phyloP scores from a whole-genome alignment of 176 grass and related monocot genomes.

The Oryza officinalis region DNA sequence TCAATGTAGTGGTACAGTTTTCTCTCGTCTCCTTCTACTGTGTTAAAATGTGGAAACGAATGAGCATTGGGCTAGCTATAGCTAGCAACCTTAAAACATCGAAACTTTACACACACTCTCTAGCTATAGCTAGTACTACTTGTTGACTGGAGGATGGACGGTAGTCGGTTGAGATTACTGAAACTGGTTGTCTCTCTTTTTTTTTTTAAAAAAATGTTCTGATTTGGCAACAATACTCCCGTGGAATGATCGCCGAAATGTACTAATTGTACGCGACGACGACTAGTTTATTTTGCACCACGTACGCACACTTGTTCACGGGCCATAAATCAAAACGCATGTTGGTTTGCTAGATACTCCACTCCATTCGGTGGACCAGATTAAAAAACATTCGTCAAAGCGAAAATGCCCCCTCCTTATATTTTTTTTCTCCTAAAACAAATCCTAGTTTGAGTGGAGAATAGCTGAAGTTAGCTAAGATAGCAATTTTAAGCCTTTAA shows the following conservation, averaged over 20 bases:
- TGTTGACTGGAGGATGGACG: not conserved
- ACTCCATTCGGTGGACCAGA: slow-evolving; percentile 35
- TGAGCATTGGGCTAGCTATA: not conserved
- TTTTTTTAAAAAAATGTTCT: not conserved
- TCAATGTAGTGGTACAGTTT: not conserved
- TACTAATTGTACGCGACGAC: not conserved
- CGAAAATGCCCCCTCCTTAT: not conserved
- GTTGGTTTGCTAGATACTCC: slow-evolving; percentile 18
- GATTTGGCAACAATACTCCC: not conserved
- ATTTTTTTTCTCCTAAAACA: slow-evolving; percentile 19
- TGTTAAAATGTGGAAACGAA: not conserved
- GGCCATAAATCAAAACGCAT: slow-evolving; percentile 16
- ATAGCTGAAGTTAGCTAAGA: slow-evolving; percentile 60
- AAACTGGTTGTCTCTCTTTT: not conserved
- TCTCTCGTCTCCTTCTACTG: not conserved
- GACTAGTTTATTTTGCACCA: slow-evolving; percentile 2
- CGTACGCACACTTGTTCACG: not conserved
- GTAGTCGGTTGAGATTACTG: not conserved
- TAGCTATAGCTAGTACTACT: not conserved
- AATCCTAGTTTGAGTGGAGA: slow-evolving; percentile 38
- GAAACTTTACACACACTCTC: not conserved
- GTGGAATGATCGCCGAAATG: not conserved
- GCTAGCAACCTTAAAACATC: not conserved
- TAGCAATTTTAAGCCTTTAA: slow-evolving; percentile 30
- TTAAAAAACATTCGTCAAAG: slow-evolving; percentile 38